phyloP scores from a whole-genome alignment of 192 early-diverging fungal species.

The Coemansia sp. region DNA sequence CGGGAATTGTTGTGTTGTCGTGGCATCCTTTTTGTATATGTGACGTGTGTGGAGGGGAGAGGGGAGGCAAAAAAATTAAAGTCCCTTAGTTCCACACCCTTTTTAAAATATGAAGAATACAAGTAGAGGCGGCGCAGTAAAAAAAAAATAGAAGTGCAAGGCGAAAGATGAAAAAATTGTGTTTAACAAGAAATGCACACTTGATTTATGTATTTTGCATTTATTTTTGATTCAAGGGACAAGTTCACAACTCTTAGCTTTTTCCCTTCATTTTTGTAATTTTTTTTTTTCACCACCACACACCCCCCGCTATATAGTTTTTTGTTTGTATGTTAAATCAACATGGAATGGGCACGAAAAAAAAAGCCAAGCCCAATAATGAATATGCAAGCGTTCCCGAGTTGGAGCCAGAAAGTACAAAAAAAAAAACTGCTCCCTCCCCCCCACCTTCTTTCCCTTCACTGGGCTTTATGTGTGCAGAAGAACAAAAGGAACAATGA shows the following conservation, averaged over 20 bases:
- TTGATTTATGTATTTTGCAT: conserved; percentile 4
- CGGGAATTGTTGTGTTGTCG: conserved; percentile 3
- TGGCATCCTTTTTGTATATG: conserved; percentile 1
- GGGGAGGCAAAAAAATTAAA: too few relatives aligned
- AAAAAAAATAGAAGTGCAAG: background rate
- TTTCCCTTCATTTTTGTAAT: background rate
- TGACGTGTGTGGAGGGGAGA: background rate
- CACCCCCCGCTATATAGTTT: background rate
- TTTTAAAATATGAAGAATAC: too few relatives aligned
- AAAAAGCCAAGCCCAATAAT: background rate
- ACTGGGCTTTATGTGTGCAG: background rate
- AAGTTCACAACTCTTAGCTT: background rate
- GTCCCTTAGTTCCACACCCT: too few relatives aligned
- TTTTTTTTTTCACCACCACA: background rate
- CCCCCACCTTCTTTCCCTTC: background rate
- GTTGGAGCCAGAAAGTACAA: background rate
- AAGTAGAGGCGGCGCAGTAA: background rate
- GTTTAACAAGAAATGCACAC: background rate
- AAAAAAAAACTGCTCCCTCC: background rate
- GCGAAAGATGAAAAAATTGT: background rate
- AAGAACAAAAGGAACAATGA: conserved; percentile 1
- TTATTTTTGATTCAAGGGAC: background rate
- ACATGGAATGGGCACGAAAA: too few relatives aligned
- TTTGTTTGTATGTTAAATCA: background rate
- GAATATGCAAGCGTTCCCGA: conserved; percentile 1